These are phyloP conservation scores for Penicillium goetzii DNA, from an alignment of 495 filamentous ascomycete species.

Conservation along the genomic window DNA sequence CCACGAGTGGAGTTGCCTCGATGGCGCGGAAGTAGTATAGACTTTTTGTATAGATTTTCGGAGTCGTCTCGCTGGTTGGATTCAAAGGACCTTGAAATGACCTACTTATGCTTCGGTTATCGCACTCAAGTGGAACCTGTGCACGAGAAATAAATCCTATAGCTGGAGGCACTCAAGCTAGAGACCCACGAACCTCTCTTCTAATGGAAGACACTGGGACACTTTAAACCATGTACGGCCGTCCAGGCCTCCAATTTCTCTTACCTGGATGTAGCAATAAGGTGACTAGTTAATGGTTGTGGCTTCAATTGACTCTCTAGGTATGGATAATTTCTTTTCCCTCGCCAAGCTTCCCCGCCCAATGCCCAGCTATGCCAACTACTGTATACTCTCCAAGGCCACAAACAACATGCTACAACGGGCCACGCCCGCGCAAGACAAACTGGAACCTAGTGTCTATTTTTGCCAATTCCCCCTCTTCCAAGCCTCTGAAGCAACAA, in stretches of 20 bases:
- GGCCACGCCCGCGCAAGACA: neutral
- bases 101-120: too few species aligned
- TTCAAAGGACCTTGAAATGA: too few species aligned
- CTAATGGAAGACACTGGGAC: too few species aligned
- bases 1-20: conserved; percentile 12
- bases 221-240: too few species aligned
- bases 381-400: neutral
- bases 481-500: neutral
- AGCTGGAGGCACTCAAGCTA: neutral
- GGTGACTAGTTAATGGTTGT: too few species aligned
- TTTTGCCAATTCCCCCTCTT: neutral
- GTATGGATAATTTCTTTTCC: conserved; percentile 4
- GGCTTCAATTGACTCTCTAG: neutral
- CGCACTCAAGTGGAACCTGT: too few species aligned
- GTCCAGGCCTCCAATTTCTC: too few species aligned
- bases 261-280: too few species aligned
- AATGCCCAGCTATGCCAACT: neutral
- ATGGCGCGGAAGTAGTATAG: conserved; percentile 22
- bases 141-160: too few species aligned
- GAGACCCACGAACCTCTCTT: too few species aligned
- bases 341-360: conserved; percentile 17
- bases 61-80: too few species aligned
- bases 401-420: neutral
- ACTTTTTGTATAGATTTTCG: neutral
- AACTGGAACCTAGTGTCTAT: conserved; percentile 1